Evolutionary conservation across 345 rosid species (phyloP).

Genomic region (Gossypium anomalum): DNA sequence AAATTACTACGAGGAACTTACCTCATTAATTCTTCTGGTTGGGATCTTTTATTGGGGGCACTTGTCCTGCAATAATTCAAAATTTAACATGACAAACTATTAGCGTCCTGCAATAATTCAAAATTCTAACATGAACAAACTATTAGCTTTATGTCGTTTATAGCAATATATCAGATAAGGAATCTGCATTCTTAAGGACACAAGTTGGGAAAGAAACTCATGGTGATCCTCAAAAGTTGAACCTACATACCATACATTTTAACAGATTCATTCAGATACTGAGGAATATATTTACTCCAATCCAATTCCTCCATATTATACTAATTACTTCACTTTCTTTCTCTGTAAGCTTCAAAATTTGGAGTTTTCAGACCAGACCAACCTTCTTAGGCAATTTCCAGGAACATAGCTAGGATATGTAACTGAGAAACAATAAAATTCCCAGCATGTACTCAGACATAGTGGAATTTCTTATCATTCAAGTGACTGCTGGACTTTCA

Average conservation of each 20-base stretch:
- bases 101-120: not conserved
- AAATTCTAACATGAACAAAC: slow-evolving; percentile 15
- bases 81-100: slow-evolving; percentile 11
- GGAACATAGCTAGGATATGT: not conserved
- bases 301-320: not conserved
- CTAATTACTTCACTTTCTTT: not conserved
- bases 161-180: not conserved
- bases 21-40: slow-evolving; percentile 74
- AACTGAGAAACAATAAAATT: not conserved
- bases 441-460: not conserved
- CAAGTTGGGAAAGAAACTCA: not conserved
- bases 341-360: not conserved
- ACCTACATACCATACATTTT: not conserved
- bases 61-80: slow-evolving; percentile 36
- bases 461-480: not conserved
- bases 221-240: not conserved
- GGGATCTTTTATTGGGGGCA: slow-evolving; percentile 32
- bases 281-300: not conserved
- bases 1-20: slow-evolving; percentile 24
- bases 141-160: not conserved
- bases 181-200: not conserved
- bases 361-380: not conserved
- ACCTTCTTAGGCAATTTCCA: not conserved
- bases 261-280: not conserved
- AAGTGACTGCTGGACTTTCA: not conserved